A percentile compares a stretch with the other conserved stretches of the same genome.
Evolutionary conservation across 257 asterid species (phyloP).

Genomic region (Ligustrum vulgare): DNA sequence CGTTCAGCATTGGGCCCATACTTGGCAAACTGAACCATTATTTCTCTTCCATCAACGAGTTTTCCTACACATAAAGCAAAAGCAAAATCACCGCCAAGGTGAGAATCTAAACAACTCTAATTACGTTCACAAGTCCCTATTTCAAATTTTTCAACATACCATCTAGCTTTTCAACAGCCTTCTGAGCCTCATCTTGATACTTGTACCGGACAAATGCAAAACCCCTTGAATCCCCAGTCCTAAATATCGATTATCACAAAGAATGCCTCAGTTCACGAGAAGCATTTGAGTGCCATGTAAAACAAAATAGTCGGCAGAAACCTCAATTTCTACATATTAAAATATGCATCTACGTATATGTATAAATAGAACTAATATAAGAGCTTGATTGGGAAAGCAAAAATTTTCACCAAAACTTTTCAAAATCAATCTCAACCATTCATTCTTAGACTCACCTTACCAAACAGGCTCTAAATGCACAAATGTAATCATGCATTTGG

Average conservation of each 20-base stretch:
- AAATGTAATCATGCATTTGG: not conserved
- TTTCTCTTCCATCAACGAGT: slow-evolving; percentile 95
- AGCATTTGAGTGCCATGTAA: not conserved
- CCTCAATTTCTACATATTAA: not conserved
- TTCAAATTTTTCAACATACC: slow-evolving; percentile 42
- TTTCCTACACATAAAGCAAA: slow-evolving; percentile 47
- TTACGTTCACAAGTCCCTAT: not conserved
- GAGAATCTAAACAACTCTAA: not conserved
- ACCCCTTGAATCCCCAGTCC: slow-evolving; percentile 99
- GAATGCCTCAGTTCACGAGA: not conserved
- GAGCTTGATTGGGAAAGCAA: too few relatives aligned
- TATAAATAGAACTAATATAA: too few relatives aligned
- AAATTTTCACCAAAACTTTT: too few relatives aligned
- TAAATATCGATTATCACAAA: slow-evolving; percentile 16
- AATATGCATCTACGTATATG: not conserved
- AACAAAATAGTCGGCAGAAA: not conserved
- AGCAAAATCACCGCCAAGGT: not conserved
- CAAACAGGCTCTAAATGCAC: too few relatives aligned
- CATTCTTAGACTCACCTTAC: too few relatives aligned
- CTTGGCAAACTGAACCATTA: slow-evolving; percentile 97
- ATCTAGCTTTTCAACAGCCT: slow-evolving; percentile 95
- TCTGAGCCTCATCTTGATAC: slow-evolving; percentile 91
- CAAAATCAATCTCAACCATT: too few relatives aligned
- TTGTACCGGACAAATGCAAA: slow-evolving; percentile 95
- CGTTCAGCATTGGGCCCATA: slow-evolving; percentile 96